These are phyloP conservation scores for Pythium volutum DNA, from an alignment of 352 stramenopile species.

Conservation along the genomic window DNA sequence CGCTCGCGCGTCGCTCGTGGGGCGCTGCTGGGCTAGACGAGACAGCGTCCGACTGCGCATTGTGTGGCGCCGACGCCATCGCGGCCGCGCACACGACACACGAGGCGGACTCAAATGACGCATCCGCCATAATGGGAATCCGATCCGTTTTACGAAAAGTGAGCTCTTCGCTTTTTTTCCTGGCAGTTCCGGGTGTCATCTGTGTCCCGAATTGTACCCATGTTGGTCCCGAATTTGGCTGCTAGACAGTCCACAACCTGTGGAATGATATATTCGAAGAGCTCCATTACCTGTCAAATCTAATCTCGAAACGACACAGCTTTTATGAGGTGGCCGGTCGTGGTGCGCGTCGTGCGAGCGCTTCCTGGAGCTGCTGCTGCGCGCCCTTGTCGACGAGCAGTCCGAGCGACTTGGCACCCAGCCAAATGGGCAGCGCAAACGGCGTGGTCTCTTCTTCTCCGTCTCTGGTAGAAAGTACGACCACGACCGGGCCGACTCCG, in stretches of 20 bases:
- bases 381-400: conserved; percentile 52
- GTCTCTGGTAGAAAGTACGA: conserved; percentile 21
- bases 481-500: conserved; percentile 44
- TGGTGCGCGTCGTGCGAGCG: conserved; percentile 6
- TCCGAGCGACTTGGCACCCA: conserved; percentile 50
- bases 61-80: conserved; percentile 2
- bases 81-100: conserved; percentile 19
- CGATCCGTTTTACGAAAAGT: background rate
- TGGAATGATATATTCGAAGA: conserved; percentile 2
- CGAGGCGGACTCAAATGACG: background rate
- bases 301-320: conserved; percentile 1
- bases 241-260: background rate
- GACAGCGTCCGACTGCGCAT: conserved; percentile 5
- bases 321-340: background rate
- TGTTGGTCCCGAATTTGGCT: background rate
- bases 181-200: too few species aligned
- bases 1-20: background rate
- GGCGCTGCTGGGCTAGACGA: background rate
- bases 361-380: conserved; percentile 38
- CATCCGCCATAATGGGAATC: background rate
- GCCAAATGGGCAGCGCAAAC: conserved; percentile 50
- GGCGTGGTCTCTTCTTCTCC: background rate
- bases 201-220: background rate
- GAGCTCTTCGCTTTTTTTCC: too few species aligned
- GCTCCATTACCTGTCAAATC: background rate